Evolutionary conservation across 108 stramenopile genomes (phyloP).

Genomic region (Cyclotella baltica): DNA sequence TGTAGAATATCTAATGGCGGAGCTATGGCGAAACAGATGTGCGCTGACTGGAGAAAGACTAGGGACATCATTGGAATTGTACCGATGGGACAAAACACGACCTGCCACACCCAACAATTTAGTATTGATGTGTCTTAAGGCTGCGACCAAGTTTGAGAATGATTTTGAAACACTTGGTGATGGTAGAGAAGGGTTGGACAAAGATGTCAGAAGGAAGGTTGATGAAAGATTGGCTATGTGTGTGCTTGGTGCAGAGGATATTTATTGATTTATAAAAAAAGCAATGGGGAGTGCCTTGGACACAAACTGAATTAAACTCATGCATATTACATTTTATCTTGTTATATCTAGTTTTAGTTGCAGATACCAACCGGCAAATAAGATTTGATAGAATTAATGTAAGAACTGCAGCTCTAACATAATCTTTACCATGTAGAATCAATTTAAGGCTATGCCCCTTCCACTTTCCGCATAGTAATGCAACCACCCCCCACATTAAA

Average conservation of each 20-base stretch:
- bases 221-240: constrained; percentile 53
- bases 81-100: constrained; percentile 73
- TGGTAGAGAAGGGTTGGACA: constrained; percentile 54
- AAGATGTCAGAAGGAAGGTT: constrained; percentile 39
- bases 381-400: no score
- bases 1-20: constrained; percentile 83
- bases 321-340: no score
- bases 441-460: no score
- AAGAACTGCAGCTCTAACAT: no score
- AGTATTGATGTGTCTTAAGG: constrained; percentile 73
- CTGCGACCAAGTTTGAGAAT: constrained; percentile 67
- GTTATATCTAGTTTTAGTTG: no score
- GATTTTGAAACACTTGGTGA: constrained; percentile 51
- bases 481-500: no score
- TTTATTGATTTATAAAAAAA: neutral
- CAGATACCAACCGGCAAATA: no score
- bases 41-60: constrained; percentile 77
- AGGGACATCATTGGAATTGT: constrained; percentile 75
- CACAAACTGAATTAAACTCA: no score
- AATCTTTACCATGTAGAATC: no score
- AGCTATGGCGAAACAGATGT: constrained; percentile 88
- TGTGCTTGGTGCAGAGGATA: constrained; percentile 51
- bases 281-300: no score
- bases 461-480: no score
- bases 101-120: constrained; percentile 80